Evolutionary conservation across 129 eudicot species (phyloP).

Genomic region (Chrysanthemum seticuspe): DNA sequence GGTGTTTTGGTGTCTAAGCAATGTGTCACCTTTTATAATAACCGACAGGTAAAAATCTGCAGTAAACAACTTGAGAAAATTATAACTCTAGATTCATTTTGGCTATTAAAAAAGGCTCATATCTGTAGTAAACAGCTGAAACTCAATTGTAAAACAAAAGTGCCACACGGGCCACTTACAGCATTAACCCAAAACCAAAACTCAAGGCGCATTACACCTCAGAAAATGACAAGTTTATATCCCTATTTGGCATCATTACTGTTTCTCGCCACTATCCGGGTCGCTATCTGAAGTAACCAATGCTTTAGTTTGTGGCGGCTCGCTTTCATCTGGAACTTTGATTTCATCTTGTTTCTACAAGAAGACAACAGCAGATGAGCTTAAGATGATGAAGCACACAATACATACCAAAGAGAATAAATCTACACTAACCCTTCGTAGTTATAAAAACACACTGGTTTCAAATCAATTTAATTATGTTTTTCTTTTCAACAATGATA

Average conservation of each 20-base stretch:
- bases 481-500: no score
- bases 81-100: background rate
- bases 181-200: slow-evolving; percentile 9
- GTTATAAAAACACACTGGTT: no score
- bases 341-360: slow-evolving; percentile 22
- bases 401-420: background rate
- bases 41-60: background rate
- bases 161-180: background rate
- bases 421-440: no score
- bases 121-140: background rate
- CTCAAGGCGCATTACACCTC: background rate
- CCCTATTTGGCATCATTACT: background rate
- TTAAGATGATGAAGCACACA: background rate
- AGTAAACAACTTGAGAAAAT: background rate
- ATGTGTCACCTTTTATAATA: background rate
- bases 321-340: background rate
- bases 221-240: background rate
- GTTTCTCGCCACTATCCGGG: background rate
- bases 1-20: background rate
- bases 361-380: slow-evolving; percentile 2
- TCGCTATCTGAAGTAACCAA: slow-evolving; percentile 4
- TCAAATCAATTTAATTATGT: no score
- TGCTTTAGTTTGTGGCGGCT: no score
- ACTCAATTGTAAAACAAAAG: background rate
- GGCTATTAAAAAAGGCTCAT: background rate